Percentiles rank a stretch among this genome's conserved stretches.
These are phyloP conservation scores for Fusarium agapanthi DNA, from an alignment of 2,329 filamentous ascomycete species.

Conservation along the genomic window DNA sequence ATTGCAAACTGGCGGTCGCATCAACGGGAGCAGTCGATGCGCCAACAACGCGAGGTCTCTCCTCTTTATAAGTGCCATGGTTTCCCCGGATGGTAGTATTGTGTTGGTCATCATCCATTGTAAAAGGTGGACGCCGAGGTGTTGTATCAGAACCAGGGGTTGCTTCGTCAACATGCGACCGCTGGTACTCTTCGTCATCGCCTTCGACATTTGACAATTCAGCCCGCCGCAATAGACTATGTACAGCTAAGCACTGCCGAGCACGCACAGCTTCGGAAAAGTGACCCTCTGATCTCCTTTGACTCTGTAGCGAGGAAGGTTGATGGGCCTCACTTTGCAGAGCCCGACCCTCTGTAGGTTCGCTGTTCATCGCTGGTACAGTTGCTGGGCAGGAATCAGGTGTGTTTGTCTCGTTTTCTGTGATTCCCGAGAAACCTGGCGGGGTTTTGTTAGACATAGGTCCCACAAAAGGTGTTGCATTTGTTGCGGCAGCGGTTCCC, in stretches of 20 bases:
- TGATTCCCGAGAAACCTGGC: not conserved
- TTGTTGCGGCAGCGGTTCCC: not conserved
- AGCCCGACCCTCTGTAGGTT: not conserved
- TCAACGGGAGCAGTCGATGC: not conserved
- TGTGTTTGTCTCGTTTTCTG: not conserved
- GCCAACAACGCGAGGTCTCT: accelerated
- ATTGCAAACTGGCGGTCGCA: not conserved
- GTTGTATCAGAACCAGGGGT: not conserved
- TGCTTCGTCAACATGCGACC: not conserved
- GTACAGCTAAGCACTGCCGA: not conserved
- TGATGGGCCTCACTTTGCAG: not conserved
- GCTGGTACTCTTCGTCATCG: not conserved
- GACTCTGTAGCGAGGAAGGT: not conserved
- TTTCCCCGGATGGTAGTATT: accelerated
- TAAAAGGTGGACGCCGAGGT: not conserved
- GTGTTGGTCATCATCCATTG: not conserved
- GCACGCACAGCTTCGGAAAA: not conserved
- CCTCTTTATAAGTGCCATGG: not conserved
- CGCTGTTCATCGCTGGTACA: not conserved
- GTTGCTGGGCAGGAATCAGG: not conserved
- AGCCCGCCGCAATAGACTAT: not conserved
- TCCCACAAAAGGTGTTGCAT: not conserved
- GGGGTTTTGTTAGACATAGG: not conserved
- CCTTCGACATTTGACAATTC: not conserved
- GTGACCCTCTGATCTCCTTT: not conserved